phyloP scores from a whole-genome alignment of 1,284 basidiomycete species.

The Phellopilus nigrolimitatus region DNA sequence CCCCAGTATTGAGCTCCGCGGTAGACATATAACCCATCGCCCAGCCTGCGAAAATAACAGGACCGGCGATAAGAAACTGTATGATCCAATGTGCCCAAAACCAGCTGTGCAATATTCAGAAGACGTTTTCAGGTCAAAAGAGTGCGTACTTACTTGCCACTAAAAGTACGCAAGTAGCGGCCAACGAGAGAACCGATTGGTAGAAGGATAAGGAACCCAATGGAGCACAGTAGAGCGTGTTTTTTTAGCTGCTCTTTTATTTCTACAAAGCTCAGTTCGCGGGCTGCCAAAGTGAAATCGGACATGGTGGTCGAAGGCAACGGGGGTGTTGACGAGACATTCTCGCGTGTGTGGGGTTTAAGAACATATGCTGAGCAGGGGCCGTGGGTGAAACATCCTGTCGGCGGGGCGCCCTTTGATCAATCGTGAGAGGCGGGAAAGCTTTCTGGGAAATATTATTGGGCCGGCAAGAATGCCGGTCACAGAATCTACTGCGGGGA shows the following conservation, averaged over 20 bases:
- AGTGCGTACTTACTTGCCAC: slow-evolving; percentile 32
- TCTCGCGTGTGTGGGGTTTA: neutral
- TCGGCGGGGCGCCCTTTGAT: slow-evolving; percentile 12
- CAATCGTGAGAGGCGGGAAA: slow-evolving; percentile 9
- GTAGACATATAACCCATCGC: slow-evolving; percentile 37
- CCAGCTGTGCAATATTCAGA: slow-evolving; percentile 39
- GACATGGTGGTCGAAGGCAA: slow-evolving; percentile 9
- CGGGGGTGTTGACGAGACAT: neutral
- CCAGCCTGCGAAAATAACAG: slow-evolving; percentile 48
- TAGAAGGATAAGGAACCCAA: slow-evolving; percentile 56
- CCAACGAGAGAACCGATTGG: slow-evolving; percentile 56
- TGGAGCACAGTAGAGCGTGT: slow-evolving; percentile 48
- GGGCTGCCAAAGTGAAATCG: neutral
- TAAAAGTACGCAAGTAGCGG: slow-evolving; percentile 50
- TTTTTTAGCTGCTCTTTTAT: slow-evolving; percentile 30
- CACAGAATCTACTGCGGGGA: slow-evolving; percentile 12
- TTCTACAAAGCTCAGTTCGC: neutral
- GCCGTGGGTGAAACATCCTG: slow-evolving; percentile 1
- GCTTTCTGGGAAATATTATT: slow-evolving; percentile 9
- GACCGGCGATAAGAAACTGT: slow-evolving; percentile 42
- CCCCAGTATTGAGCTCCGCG: slow-evolving; percentile 25
- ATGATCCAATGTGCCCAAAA: slow-evolving; percentile 45
- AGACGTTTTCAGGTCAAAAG: neutral
- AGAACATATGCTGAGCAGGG: slow-evolving; percentile 9
- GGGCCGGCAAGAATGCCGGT: slow-evolving; percentile 10